Conservation (phyloP, 2,329 filamentous ascomycete species). For the Penicillium polonicum region DNA sequence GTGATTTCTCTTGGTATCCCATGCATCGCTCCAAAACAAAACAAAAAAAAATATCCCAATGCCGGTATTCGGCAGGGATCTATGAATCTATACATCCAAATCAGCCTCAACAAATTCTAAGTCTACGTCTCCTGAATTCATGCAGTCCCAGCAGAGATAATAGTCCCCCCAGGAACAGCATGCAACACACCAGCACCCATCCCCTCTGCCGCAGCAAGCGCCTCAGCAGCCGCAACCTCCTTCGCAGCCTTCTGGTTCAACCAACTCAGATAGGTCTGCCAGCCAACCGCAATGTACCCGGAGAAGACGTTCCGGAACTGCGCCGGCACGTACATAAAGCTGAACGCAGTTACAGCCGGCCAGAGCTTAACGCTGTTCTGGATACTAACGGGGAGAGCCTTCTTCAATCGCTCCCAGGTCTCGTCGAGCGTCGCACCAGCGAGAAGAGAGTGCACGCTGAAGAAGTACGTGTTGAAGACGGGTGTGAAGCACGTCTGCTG, state of each 20-base stretch:
- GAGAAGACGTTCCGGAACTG: constrained; percentile 80
- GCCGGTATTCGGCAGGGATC: constrained; percentile 3
- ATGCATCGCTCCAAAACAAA: constrained; percentile 14
- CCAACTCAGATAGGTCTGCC: constrained; percentile 87
- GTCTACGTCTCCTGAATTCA: background rate
- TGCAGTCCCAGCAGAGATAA: constrained; percentile 21
- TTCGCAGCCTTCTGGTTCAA: constrained; percentile 72
- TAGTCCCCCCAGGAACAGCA: constrained; percentile 12
- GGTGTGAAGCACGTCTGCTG: constrained; percentile 82
- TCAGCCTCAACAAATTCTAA: background rate
- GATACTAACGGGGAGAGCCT: constrained; percentile 74
- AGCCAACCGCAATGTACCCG: constrained; percentile 76
- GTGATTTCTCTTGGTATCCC: constrained; percentile 18
- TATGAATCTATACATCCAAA: constrained; percentile 13
- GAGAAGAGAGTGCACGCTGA: constrained; percentile 73
- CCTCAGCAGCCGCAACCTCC: constrained; percentile 46
- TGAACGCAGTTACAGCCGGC: constrained; percentile 83
- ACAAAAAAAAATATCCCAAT: background rate
- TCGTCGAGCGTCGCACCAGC: constrained; percentile 65
- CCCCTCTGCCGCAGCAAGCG: constrained; percentile 17
- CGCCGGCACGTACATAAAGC: constrained; percentile 76
- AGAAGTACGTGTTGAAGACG: constrained; percentile 79
- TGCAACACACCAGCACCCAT: constrained; percentile 9
- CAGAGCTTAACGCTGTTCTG: constrained; percentile 82
- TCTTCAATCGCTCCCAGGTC: constrained; percentile 67